These are phyloP conservation scores for Barnettozyma wickerhamii DNA, from an alignment of 805 yeast genomes.

Conservation along the genomic window DNA sequence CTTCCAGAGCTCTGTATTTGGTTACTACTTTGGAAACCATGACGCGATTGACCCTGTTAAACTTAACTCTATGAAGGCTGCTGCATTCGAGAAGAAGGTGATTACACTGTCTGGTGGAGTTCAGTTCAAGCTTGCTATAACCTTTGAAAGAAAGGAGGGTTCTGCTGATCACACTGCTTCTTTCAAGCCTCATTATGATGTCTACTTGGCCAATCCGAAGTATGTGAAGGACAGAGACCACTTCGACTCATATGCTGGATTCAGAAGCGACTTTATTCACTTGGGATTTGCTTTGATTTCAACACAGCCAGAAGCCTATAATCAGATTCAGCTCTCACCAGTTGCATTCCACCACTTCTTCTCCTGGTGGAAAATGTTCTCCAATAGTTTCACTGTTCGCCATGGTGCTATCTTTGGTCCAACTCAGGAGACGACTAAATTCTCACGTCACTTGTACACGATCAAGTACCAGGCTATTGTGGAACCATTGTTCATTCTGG, in stretches of 20 bases:
- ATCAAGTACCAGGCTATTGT: constrained; percentile 75
- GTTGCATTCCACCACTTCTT: constrained; percentile 62
- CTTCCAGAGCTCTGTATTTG: constrained; percentile 42
- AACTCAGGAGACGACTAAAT: constrained; percentile 51
- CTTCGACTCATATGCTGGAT: constrained; percentile 80
- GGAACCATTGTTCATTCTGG: constrained; percentile 70
- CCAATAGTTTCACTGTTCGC: constrained; percentile 78
- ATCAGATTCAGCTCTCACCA: constrained; percentile 77
- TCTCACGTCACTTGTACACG: constrained; percentile 69
- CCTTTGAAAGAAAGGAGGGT: constrained; percentile 43
- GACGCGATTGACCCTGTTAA: constrained; percentile 17
- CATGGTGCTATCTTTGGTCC: constrained; percentile 68
- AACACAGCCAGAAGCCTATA: constrained; percentile 40
- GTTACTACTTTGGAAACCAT: constrained; percentile 38
- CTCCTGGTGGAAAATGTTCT: constrained; percentile 82
- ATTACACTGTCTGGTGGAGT: constrained; percentile 60
- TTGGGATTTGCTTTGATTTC: constrained; percentile 56
- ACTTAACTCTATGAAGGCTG: constrained; percentile 20
- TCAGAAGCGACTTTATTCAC: constrained; percentile 79
- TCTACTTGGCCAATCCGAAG: constrained; percentile 53
- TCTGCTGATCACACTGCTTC: constrained; percentile 36
- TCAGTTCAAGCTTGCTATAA: constrained; percentile 51
- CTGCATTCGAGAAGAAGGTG: constrained; percentile 46
- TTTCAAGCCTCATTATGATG: constrained; percentile 57
- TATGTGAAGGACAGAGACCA: constrained; percentile 38